Conservation (phyloP, 139 green algal genomes). For the Volvox reticuliferus region DNA sequence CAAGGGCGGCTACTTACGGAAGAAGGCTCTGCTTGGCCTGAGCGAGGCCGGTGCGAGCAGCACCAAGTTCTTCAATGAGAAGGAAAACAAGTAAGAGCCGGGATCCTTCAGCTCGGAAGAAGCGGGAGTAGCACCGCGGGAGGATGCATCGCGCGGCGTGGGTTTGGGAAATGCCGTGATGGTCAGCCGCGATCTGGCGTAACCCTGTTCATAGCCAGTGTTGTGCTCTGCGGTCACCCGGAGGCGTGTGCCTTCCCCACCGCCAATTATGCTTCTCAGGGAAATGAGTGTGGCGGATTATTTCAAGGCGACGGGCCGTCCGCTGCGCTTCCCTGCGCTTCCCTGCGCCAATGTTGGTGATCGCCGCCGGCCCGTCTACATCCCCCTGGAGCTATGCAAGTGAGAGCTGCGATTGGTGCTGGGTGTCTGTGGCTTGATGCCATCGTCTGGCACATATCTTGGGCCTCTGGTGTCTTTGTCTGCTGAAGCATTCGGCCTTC, state of each 20-base stretch:
- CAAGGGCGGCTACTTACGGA: constrained; percentile 7
- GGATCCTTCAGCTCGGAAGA: too few species aligned
- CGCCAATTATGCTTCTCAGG: neutral
- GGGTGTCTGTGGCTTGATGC: too few species aligned
- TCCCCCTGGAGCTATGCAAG: constrained; percentile 74
- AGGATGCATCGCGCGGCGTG: too few species aligned
- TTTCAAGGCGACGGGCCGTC: constrained; percentile 57
- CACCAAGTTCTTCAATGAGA: constrained; percentile 65
- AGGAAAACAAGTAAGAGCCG: constrained; percentile 32
- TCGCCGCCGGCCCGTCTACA: constrained; percentile 53
- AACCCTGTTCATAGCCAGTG: too few species aligned
- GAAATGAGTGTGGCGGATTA: constrained; percentile 72
- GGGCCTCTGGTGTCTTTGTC: too few species aligned
- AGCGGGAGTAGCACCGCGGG: too few species aligned
- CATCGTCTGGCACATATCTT: too few species aligned
- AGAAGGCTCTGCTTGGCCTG: constrained; percentile 40
- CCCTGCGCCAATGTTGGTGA: constrained; percentile 69
- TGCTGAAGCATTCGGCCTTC: too few species aligned
- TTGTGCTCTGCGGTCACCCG: too few species aligned
- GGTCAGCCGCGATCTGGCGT: too few species aligned
- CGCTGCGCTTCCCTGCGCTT: constrained; percentile 58
- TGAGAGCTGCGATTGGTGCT: constrained; percentile 30
- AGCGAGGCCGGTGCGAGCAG: constrained; percentile 24
- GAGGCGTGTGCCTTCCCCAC: neutral
- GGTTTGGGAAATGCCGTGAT: too few species aligned